Percentiles rank a stretch among this genome's conserved stretches.
Conservation (phyloP, 148 eudicot genomes). For the Rhododendron kiyosumense region DNA sequence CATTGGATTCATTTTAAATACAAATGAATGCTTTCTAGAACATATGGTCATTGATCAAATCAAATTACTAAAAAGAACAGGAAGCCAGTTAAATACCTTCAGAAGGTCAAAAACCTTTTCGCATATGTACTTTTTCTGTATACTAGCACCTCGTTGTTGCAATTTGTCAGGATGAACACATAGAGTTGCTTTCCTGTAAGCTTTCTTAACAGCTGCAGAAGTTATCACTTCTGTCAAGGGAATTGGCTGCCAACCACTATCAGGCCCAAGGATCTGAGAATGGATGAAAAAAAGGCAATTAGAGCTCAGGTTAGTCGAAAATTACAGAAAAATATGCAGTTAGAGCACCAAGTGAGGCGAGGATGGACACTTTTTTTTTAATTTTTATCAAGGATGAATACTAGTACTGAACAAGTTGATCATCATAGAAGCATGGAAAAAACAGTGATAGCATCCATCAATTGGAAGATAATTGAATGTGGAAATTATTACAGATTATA, state of each 20-base stretch:
- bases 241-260: conserved; percentile 96
- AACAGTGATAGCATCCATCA: not conserved
- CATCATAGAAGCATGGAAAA: not conserved
- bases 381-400: not conserved
- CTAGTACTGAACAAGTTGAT: not conserved
- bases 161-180: conserved; percentile 98
- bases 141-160: conserved; percentile 92
- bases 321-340: not conserved
- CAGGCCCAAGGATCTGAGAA: conserved; percentile 85
- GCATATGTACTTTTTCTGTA: conserved; percentile 87
- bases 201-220: conserved; percentile 84
- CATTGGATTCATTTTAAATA: not conserved
- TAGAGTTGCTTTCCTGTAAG: conserved; percentile 95
- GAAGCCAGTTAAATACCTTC: conserved; percentile 49
- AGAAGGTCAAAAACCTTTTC: conserved; percentile 99
- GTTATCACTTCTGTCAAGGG: conserved; percentile 92
- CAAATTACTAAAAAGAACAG: not conserved
- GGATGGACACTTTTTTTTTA: not conserved
- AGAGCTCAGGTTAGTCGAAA: not conserved
- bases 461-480: not conserved
- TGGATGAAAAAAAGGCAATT: not conserved
- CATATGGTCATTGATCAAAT: not conserved
- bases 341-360: not conserved
- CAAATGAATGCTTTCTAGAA: not conserved
- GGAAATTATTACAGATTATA: not conserved